Evolutionary conservation across 129 eudicot genomes (phyloP).

Genomic region (Tagetes erecta): DNA sequence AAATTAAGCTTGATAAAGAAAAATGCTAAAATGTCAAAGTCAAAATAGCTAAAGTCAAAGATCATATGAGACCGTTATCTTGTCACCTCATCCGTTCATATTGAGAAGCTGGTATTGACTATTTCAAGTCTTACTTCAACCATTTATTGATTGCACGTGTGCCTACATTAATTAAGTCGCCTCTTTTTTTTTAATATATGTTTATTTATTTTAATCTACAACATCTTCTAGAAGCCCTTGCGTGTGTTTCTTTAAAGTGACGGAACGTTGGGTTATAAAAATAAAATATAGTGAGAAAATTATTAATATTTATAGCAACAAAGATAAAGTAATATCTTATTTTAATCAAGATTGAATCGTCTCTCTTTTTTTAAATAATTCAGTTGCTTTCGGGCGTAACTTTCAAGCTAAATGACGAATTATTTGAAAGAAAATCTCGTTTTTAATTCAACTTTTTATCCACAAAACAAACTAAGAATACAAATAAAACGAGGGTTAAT

Average conservation of each 20-base stretch:
- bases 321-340: not conserved
- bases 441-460: not conserved
- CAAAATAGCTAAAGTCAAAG: constrained; percentile 13
- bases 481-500: too few species aligned
- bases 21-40: not conserved
- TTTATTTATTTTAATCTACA: not conserved
- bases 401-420: not conserved
- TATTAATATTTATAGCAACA: too few species aligned
- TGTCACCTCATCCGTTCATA: constrained; percentile 26
- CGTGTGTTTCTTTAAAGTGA: constrained; percentile 13
- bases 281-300: not conserved
- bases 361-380: not conserved
- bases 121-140: not conserved
- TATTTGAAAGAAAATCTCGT: not conserved
- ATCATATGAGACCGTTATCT: constrained; percentile 11
- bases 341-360: not conserved
- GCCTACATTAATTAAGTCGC: constrained; percentile 15
- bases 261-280: not conserved
- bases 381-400: not conserved
- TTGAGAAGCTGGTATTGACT: not conserved
- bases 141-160: constrained; percentile 20
- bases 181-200: not conserved
- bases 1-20: not conserved
- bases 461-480: too few species aligned
- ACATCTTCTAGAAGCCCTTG: constrained; percentile 21